Evolutionary conservation across 208 protist genomes (phyloP).

Genomic region (Polymyxa betae): DNA sequence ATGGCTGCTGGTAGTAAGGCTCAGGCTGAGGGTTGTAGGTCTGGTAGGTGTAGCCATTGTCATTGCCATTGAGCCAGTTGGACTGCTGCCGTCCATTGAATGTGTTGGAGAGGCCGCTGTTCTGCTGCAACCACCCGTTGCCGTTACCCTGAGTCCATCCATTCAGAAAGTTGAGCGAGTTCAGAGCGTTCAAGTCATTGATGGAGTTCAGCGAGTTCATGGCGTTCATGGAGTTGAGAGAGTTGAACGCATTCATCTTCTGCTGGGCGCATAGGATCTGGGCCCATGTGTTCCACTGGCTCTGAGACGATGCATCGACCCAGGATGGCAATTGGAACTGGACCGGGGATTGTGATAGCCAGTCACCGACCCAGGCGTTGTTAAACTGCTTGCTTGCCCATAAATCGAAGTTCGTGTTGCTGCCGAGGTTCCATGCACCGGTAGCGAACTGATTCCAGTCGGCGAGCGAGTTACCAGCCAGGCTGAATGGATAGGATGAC

Average conservation of each 20-base stretch:
- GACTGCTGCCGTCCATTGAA: not conserved
- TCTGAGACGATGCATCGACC: not conserved
- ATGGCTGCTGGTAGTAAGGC: not conserved
- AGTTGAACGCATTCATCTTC: not conserved
- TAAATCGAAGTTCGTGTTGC: not conserved
- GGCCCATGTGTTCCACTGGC: not conserved
- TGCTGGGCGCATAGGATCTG: not conserved
- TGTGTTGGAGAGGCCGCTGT: not conserved
- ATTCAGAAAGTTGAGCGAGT: not conserved
- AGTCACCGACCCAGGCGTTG: constrained; percentile 32
- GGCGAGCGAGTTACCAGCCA: too few species aligned
- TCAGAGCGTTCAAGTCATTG: not conserved
- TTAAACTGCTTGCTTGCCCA: constrained; percentile 9
- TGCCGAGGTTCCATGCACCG: not conserved
- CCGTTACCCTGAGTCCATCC: not conserved
- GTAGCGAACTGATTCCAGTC: not conserved
- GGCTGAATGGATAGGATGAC: too few species aligned
- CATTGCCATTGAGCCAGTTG: not conserved
- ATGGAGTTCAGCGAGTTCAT: not conserved
- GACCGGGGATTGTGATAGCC: not conserved
- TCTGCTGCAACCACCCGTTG: not conserved
- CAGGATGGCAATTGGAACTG: constrained; percentile 32
- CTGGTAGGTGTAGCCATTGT: not conserved
- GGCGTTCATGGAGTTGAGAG: not conserved
- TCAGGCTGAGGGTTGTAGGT: not conserved